phyloP scores from a whole-genome alignment of 202 grass and related monocot species.

The Zoysia matrella region DNA sequence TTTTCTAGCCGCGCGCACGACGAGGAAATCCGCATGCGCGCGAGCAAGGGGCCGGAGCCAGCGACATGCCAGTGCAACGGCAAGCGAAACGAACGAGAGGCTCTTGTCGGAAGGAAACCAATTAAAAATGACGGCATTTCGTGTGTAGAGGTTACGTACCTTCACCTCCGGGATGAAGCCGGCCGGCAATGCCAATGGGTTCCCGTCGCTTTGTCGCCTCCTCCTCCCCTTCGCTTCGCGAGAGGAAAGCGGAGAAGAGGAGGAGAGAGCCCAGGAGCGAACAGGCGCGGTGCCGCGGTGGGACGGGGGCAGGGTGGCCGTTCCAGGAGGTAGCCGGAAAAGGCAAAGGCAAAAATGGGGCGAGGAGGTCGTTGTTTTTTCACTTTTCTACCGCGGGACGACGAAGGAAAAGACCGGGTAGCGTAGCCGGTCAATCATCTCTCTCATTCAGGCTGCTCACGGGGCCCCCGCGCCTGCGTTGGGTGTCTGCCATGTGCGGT shows the following conservation, averaged over 20 bases:
- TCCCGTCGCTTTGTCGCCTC: neutral
- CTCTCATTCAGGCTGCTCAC: neutral
- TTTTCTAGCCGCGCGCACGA: neutral
- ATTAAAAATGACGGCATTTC: neutral
- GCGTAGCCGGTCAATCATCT: neutral
- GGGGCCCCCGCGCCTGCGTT: neutral
- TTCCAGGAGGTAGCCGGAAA: neutral
- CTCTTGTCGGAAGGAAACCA: neutral
- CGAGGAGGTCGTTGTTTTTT: neutral
- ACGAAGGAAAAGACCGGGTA: neutral
- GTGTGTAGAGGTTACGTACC: neutral
- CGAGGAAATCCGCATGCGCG: neutral
- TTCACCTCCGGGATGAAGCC: neutral
- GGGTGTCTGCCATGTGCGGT: conserved; percentile 21
- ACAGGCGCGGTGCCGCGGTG: neutral
- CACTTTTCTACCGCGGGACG: conserved; percentile 9
- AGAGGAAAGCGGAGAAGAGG: neutral
- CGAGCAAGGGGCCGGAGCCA: neutral
- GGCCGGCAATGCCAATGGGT: neutral
- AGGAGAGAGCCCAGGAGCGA: neutral
- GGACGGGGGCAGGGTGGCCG: neutral
- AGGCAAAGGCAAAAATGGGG: neutral
- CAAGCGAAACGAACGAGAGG: neutral
- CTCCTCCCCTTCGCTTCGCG: conserved; percentile 39
- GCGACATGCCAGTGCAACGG: neutral